phyloP scores from a whole-genome alignment of 2,329 filamentous ascomycete species.

The Teratosphaeria zuluensis region DNA sequence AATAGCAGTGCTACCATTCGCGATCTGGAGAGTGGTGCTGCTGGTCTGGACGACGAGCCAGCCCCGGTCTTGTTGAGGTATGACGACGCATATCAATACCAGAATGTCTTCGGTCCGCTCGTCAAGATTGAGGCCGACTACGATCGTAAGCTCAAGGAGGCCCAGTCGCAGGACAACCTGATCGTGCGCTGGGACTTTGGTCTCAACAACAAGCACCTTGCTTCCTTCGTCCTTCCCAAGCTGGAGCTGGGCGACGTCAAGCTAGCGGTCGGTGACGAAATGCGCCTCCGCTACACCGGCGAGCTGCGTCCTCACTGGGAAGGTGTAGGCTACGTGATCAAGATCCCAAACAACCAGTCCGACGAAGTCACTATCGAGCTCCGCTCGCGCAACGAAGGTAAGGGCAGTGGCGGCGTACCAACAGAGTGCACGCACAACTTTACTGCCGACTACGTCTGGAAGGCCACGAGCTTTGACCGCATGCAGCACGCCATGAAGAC shows the following conservation, averaged over 20 bases:
- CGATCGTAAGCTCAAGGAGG: slow-evolving; percentile 96
- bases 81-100: slow-evolving; percentile 95
- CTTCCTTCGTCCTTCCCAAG: slow-evolving; percentile 91
- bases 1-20: slow-evolving; percentile 79
- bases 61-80: slow-evolving; percentile 87
- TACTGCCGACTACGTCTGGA: slow-evolving; percentile 98
- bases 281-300: slow-evolving; percentile 93
- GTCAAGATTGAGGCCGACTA: slow-evolving; percentile 99
- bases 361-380: slow-evolving; percentile 95
- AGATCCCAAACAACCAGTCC: slow-evolving; percentile 98
- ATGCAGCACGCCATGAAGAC: slow-evolving; percentile 99
- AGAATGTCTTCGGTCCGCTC: slow-evolving; percentile 94
- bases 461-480: slow-evolving; percentile 95
- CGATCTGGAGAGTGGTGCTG: slow-evolving; percentile 74
- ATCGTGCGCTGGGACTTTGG: slow-evolving; percentile 91
- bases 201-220: slow-evolving; percentile 93
- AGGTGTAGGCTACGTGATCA: slow-evolving; percentile 96
- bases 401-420: slow-evolving; percentile 60
- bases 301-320: slow-evolving; percentile 90
- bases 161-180: slow-evolving; percentile 92
- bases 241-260: slow-evolving; percentile 97
- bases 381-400: slow-evolving; percentile 60
- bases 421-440: slow-evolving; percentile 97
- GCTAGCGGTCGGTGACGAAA: slow-evolving; percentile 93
- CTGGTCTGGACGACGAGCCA: slow-evolving; percentile 88